Percentiles rank a stretch among this genome's conserved stretches.
Evolutionary conservation across 75 land plant species (phyloP).

Genomic region (Isoetes taiwanensis): DNA sequence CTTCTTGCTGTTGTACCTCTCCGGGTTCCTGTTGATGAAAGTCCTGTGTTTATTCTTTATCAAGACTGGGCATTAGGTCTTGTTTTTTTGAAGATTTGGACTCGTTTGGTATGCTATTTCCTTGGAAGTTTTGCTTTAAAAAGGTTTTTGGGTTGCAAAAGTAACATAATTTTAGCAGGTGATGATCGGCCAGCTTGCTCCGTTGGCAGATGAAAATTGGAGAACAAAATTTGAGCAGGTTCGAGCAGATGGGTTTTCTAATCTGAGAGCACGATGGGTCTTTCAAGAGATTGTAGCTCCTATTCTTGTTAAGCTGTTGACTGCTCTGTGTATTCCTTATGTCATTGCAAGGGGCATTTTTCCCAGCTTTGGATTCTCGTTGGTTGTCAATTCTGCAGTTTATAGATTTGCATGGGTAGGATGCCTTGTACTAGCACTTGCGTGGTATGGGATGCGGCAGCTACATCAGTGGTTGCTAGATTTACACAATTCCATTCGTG

Average conservation of each 20-base stretch:
- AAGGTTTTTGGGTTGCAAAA: constrained; percentile 5
- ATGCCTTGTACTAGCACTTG: constrained; percentile 49
- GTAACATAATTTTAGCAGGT: constrained; percentile 33
- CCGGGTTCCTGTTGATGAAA: constrained; percentile 93
- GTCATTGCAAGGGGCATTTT: constrained; percentile 80
- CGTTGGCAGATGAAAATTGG: constrained; percentile 84
- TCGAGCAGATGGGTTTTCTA: constrained; percentile 77
- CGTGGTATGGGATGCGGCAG: constrained; percentile 57
- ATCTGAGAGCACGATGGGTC: constrained; percentile 72
- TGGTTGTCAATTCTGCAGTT: constrained; percentile 78
- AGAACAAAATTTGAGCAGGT: constrained; percentile 86
- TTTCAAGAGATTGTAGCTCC: constrained; percentile 70
- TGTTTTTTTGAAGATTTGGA: constrained; percentile 86
- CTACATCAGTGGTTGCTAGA: constrained; percentile 79
- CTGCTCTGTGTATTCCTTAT: constrained; percentile 79
- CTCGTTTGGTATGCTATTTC: constrained; percentile 48
- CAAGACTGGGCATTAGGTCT: constrained; percentile 95
- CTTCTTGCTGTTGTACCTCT: constrained; percentile 86
- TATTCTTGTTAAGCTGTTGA: constrained; percentile 65
- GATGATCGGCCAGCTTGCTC: constrained; percentile 75
- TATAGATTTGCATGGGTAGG: constrained; percentile 93
- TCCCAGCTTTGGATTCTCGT: constrained; percentile 68
- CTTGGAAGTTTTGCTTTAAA: background rate
- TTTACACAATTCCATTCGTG: constrained; percentile 82
- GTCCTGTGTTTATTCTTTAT: constrained; percentile 89